Conservation (phyloP, 2,329 filamentous ascomycete genomes). For the Triangularia setosa region DNA sequence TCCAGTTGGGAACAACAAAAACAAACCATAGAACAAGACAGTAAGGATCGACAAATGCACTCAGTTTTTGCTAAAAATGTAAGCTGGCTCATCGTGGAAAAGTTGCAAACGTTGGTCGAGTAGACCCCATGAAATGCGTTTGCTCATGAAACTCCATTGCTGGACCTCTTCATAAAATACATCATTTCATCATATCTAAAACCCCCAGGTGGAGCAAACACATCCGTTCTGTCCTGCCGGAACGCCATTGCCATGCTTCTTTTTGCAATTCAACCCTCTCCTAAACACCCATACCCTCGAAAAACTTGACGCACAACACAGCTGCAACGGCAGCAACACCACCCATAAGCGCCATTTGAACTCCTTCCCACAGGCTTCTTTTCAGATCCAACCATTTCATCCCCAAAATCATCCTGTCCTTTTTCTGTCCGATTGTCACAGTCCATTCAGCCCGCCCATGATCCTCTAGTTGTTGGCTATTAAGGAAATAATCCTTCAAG, state of each 20-base stretch:
- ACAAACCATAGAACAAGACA: too few relatives aligned
- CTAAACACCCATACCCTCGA: conserved; percentile 1
- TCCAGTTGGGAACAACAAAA: too few relatives aligned
- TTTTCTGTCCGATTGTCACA: background rate
- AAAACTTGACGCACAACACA: conserved; percentile 28
- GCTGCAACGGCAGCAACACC: conserved; percentile 31
- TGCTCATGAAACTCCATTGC: background rate
- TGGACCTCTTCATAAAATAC: background rate
- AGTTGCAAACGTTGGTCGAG: too few relatives aligned
- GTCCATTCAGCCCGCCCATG: background rate
- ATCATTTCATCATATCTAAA: background rate
- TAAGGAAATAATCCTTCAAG: conserved; percentile 24
- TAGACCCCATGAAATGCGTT: background rate
- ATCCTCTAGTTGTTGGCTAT: background rate
- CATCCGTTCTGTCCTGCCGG: background rate
- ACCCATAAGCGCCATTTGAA: conserved; percentile 33
- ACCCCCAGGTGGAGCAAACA: background rate
- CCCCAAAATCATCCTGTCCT: background rate
- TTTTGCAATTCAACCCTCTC: background rate
- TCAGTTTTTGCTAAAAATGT: too few relatives aligned
- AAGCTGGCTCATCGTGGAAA: background rate
- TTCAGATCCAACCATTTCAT: conserved; percentile 4
- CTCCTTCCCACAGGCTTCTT: conserved; percentile 26
- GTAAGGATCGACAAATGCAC: too few relatives aligned
- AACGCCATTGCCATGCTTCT: background rate